Base-by-base conservation (phyloP, 2,329 filamentous ascomycete species). In the Phialophora verrucosa region DNA sequence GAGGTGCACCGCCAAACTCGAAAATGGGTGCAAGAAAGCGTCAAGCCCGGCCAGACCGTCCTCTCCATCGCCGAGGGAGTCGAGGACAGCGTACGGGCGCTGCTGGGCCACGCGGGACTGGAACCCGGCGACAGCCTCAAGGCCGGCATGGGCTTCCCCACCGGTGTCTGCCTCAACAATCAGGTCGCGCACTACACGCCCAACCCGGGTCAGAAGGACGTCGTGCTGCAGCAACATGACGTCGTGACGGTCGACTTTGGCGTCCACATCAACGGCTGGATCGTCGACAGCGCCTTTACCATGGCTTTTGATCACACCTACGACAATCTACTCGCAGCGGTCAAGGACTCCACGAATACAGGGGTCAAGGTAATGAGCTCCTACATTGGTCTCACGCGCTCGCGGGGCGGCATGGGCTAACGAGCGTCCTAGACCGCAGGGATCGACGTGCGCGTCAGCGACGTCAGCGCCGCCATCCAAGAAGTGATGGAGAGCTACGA, bases 241-340 rank as follows among this genome's bases (percentile, higher is more conserved):
- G 91, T 96, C 42, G 85, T 94, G 84, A 93, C 92, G 78, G 88
- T 93, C 7, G 91, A 94, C 74, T 91, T 93, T 74, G 91, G 91
- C 57, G 91, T 93, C 32, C 91, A 94, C 76, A 85, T 93, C 74
- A 91, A 90, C 74, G 91, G 91, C 3, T 85, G 88, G 71, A 94
- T 93, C 75, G 90, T 93, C 65, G 91, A 94, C 80, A 91, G 88
- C 70, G 91, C 91, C 5, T 94, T 93, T 75, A 93, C 91, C 10
- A 83, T 93, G 78, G 84, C 90, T 0, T 93, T 91, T 74, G 89
- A 93, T 73, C 87, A 85, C 27, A 85, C 84, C 70, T 93, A 92
- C 77, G 90, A 93, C 77, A 89, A 89, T 74, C 82, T 94, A 31
- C 84, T 94, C 42, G 83, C 85, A 53, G 88, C 91, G 3, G 91